Evolutionary conservation across 345 rosid species (phyloP).

Genomic region (Isatis tinctoria): DNA sequence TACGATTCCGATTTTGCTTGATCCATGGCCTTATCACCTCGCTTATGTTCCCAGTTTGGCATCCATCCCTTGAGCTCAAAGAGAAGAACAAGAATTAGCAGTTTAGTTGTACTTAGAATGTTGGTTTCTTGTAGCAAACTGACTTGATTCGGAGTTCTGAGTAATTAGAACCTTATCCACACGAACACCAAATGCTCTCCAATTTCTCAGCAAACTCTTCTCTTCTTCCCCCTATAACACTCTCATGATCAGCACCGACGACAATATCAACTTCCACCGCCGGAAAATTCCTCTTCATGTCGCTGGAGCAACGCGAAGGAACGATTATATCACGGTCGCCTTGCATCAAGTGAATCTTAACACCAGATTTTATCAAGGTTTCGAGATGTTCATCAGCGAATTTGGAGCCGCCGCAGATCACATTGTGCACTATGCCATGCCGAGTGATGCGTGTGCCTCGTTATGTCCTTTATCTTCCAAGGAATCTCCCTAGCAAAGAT

Average conservation of each 20-base stretch:
- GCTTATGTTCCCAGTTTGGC: not conserved
- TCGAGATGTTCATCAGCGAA: constrained; percentile 46
- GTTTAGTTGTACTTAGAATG: not conserved
- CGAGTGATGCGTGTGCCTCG: constrained; percentile 84
- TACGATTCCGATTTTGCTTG: not conserved
- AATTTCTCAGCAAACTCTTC: constrained; percentile 25
- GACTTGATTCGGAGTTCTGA: not conserved
- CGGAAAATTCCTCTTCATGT: constrained; percentile 48
- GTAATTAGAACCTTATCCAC: not conserved
- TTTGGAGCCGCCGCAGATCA: constrained; percentile 69
- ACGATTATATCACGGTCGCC: constrained; percentile 52
- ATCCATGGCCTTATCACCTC: not conserved
- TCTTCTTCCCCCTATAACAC: constrained; percentile 27
- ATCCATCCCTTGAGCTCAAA: not conserved
- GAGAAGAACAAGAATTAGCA: not conserved
- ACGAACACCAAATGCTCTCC: constrained; percentile 21
- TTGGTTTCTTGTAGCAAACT: not conserved
- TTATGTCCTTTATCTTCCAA: constrained; percentile 45
- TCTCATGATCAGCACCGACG: constrained; percentile 42
- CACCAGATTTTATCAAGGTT: constrained; percentile 25
- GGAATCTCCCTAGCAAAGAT: constrained; percentile 46
- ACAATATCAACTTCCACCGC: constrained; percentile 42
- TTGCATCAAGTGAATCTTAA: constrained; percentile 47
- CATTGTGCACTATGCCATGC: constrained; percentile 91
- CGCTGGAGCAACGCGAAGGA: constrained; percentile 48